Base-by-base conservation (phyloP, 1,284 basidiomycete species). In the Sporisorium graminicola region DNA sequence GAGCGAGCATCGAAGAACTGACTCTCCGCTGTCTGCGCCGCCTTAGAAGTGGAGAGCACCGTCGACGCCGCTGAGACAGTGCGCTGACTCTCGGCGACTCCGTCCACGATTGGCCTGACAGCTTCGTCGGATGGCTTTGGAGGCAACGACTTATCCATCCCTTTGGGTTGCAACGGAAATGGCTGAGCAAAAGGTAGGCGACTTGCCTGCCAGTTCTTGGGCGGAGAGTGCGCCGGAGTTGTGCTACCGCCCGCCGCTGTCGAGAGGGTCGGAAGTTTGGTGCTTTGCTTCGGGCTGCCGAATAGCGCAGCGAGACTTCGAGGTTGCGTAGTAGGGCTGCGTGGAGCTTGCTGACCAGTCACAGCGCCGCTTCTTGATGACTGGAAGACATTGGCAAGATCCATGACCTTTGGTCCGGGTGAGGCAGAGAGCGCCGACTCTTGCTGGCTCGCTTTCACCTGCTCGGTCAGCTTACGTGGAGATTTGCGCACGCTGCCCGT, bases 1-100 rank as follows among this genome's bases (percentile, higher is more conserved):
- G 73, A 75, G 2, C 58, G 65, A 31, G 73, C 73, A 46, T 76
- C 73, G 33, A 76, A 76, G 61, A 76, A 76, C 22, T 71, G 63
- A 37, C 59, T 76, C 12, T 70, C 64, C 3, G 44, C 56, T 35
- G 44, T 49, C 22, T 63, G n/a, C n/a, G n/a, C 73, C 13, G 49
- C 50, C 37, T 59, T 62, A 53, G 62, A 68, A 10, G 61, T 56
- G 26, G 58, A 61, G 1, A 57, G 44, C 18, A 59, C 22, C 13
- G 63, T 69, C 14, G 65, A 69, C 5, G 72, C 50, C 18, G 58
- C 46, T 22, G 72, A 74, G 27, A 58, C 59, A 37, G 63, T 35
- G n/a, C 69, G 69, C 22, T 62, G 54, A 24, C 50, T 43, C 2
- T 50, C 52, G 13, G 22, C 27, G 6, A 52, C 46, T 12, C 27